Base-by-base conservation (phyloP, 2,329 filamentous ascomycete genomes). In the Phoma sp. region DNA sequence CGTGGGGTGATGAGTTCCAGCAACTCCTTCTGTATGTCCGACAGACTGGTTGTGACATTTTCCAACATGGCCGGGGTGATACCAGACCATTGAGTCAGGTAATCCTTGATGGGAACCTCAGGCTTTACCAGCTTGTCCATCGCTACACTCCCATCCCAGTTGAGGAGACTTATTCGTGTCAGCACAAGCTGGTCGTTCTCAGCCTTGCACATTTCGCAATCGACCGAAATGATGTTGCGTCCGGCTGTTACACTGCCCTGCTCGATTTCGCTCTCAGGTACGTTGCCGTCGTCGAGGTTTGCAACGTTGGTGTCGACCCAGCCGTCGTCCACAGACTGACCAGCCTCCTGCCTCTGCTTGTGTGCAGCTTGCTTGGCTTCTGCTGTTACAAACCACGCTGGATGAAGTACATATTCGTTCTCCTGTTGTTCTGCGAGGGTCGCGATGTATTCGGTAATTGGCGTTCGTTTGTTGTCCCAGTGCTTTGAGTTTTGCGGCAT, bases 141-240 rank as follows among this genome's bases (percentile, higher is more conserved):
- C 15, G 96, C 81, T 9, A 90, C 84, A 31, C 86, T 85, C 43
- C 93, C 93, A 64, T 92, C 86, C 94, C 95, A 99, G 57, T 87
- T 81, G 7, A 99, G 80, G 35, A 98, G 76, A 72, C 92, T 97
- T 72, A 98, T 89, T 52, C 95, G 87, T 1, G 95, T 96, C 38
- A 99, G 85, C 32, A 93, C 91, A 60, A 89, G 91, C 62, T 91
- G 85, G 43, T 87, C 87, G 57, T 89, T 86, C 56, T 88, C 90
- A 2, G 92, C 96, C 77, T 92, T 88, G 73, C 93, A 96, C 95
- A 99, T 99, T 76, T 99, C 95, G 76, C 95, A 99, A 73, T 99
- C 95, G 50, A 99, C 81, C 1, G 92, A 89, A 43, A 96, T 80
- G 10, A 97, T 80, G 33, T 88, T 84, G 59, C 92, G 86, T 32